phyloP scores from a whole-genome alignment of 2,329 filamentous ascomycete species.

The Massarina eburnea region DNA sequence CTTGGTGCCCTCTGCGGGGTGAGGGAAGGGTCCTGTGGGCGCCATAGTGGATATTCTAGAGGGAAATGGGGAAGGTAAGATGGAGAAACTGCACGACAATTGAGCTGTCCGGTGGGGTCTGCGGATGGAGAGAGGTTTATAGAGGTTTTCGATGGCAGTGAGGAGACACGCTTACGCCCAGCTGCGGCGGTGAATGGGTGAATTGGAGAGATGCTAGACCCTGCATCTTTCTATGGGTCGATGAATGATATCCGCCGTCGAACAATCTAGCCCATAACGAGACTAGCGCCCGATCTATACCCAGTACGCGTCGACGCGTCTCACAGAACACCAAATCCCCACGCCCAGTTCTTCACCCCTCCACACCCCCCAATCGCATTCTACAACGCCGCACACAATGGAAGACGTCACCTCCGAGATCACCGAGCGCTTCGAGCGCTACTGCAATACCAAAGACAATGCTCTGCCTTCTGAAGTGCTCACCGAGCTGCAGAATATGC shows the following conservation, averaged over 20 bases:
- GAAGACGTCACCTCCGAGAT: conserved; percentile 55
- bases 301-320: conserved; percentile 14
- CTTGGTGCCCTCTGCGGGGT: conserved; percentile 53
- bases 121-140: background rate
- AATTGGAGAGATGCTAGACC: conserved; percentile 11
- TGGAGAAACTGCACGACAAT: background rate
- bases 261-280: background rate
- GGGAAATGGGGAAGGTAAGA: background rate
- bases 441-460: conserved; percentile 50
- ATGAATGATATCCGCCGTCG: conserved; percentile 1
- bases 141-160: background rate
- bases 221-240: conserved; percentile 7
- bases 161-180: background rate
- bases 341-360: conserved; percentile 5
- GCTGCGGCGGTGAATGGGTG: background rate
- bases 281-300: conserved; percentile 24
- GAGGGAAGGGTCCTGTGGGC: conserved; percentile 35
- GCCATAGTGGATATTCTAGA: conserved; percentile 17
- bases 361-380: background rate
- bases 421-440: conserved; percentile 65
- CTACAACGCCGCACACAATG: conserved; percentile 41
- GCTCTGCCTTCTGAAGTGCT: conserved; percentile 75
- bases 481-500: conserved; percentile 79
- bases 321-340: conserved; percentile 6
- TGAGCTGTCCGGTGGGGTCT: background rate